Evolutionary conservation across 352 stramenopile species (phyloP).

Genomic region (Bremia lactucae): DNA sequence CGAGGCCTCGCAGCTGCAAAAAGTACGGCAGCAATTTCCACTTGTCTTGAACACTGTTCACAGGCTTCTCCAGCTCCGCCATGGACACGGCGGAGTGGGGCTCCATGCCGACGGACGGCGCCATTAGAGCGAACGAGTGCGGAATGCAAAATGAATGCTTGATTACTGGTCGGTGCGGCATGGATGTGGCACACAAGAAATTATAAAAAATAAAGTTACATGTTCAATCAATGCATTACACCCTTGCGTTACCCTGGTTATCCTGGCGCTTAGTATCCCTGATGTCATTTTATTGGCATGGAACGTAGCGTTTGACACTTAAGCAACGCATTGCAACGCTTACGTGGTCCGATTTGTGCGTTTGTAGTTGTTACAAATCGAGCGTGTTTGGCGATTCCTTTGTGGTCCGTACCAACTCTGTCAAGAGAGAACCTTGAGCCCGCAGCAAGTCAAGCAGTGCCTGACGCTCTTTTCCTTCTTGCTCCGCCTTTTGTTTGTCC

Average conservation of each 20-base stretch:
- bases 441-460: slow-evolving; percentile 27
- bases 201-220: background rate
- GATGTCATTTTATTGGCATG: no score
- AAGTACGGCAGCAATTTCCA: slow-evolving; percentile 99
- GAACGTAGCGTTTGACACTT: slow-evolving; percentile 12
- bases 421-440: slow-evolving; percentile 21
- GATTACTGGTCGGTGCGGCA: slow-evolving; percentile 20
- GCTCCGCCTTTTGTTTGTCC: slow-evolving; percentile 22
- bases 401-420: slow-evolving; percentile 21
- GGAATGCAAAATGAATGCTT: slow-evolving; percentile 19
- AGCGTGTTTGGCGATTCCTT: slow-evolving; percentile 5
- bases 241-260: background rate
- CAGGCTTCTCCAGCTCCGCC: slow-evolving; percentile 58
- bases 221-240: background rate
- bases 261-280: slow-evolving; percentile 10
- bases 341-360: no score
- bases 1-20: slow-evolving; percentile 85
- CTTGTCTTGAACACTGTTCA: slow-evolving; percentile 88
- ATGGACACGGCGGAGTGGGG: slow-evolving; percentile 23
- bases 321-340: background rate
- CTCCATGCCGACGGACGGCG: slow-evolving; percentile 18
- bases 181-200: slow-evolving; percentile 1
- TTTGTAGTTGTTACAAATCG: slow-evolving; percentile 9
- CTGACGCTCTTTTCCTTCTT: slow-evolving; percentile 24
- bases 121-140: slow-evolving; percentile 17